phyloP scores from a whole-genome alignment of 2,329 filamentous ascomycete species.

The Sporothrix brasiliensis region DNA sequence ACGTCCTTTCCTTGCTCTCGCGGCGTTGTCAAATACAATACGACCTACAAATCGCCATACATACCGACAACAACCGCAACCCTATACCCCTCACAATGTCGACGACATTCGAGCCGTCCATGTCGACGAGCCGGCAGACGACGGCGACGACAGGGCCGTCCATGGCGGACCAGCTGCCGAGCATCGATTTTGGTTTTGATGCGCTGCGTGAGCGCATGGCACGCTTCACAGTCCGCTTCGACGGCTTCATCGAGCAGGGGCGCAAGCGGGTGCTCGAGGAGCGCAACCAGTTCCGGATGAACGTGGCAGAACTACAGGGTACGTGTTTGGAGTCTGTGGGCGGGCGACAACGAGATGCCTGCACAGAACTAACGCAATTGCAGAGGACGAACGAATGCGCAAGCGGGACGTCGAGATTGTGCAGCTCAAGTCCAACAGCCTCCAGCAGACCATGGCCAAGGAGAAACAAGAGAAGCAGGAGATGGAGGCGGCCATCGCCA shows the following conservation, averaged over 20 bases:
- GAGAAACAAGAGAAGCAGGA: slow-evolving; percentile 76
- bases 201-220: slow-evolving; percentile 93
- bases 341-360: background rate
- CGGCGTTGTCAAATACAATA: background rate
- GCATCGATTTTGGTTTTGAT: slow-evolving; percentile 93
- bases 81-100: slow-evolving; percentile 49
- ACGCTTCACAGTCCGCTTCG: slow-evolving; percentile 86
- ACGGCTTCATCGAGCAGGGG: slow-evolving; percentile 90
- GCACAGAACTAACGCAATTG: slow-evolving; percentile 3
- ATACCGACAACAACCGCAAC: background rate
- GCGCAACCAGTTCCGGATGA: slow-evolving; percentile 90
- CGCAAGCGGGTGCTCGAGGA: slow-evolving; percentile 89
- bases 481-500: slow-evolving; percentile 66
- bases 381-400: slow-evolving; percentile 91
- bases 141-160: slow-evolving; percentile 63
- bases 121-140: slow-evolving; percentile 66
- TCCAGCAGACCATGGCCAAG: slow-evolving; percentile 74
- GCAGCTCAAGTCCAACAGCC: slow-evolving; percentile 68
- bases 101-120: slow-evolving; percentile 68
- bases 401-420: slow-evolving; percentile 85
- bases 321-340: slow-evolving; percentile 34
- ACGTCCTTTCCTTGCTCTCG: background rate
- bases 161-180: slow-evolving; percentile 74
- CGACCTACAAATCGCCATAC: background rate
- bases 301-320: slow-evolving; percentile 89